Percentiles rank a stretch among this genome's conserved stretches.
Conservation (phyloP, 805 yeast species). For the Diddensiella caesifluorescens region DNA sequence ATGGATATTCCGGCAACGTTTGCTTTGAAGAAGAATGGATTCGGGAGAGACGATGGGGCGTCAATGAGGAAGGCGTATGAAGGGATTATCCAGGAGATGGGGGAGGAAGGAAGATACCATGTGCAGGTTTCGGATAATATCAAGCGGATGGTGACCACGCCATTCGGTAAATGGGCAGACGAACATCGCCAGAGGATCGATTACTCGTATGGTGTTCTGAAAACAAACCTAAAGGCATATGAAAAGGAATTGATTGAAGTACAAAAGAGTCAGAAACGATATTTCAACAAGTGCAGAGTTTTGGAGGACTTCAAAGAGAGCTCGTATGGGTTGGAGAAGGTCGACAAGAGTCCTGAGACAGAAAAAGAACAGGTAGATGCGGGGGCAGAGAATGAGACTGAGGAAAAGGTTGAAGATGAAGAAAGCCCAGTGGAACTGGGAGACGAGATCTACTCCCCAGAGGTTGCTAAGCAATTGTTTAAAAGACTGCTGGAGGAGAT, state of each 20-base stretch:
- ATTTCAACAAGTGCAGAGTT: conserved; percentile 71
- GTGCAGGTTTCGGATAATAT: conserved; percentile 58
- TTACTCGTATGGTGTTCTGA: conserved; percentile 51
- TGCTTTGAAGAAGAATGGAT: conserved; percentile 38
- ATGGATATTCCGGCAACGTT: conserved; percentile 36
- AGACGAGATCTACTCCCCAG: conserved; percentile 32
- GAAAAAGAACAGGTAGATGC: not conserved
- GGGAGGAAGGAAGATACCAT: conserved; percentile 54
- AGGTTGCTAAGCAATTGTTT: conserved; percentile 40
- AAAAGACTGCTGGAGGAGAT: conserved; percentile 42
- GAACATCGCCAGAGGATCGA: conserved; percentile 66
- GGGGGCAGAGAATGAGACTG: not conserved
- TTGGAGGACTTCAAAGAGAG: conserved; percentile 59
- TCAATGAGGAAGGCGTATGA: conserved; percentile 58
- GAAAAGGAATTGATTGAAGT: conserved; percentile 47
- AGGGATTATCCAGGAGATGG: conserved; percentile 51
- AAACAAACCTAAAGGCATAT: conserved; percentile 47
- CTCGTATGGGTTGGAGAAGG: conserved; percentile 31
- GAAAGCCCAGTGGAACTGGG: conserved; percentile 27
- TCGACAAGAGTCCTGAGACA: not conserved
- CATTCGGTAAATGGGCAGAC: conserved; percentile 68
- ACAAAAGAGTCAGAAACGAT: conserved; percentile 53
- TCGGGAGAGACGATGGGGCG: conserved; percentile 57
- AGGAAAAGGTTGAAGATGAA: not conserved
- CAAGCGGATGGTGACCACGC: conserved; percentile 54